Evolutionary conservation across 2,329 filamentous ascomycete genomes (phyloP).

Genomic region (Trematosphaeria pertusa): DNA sequence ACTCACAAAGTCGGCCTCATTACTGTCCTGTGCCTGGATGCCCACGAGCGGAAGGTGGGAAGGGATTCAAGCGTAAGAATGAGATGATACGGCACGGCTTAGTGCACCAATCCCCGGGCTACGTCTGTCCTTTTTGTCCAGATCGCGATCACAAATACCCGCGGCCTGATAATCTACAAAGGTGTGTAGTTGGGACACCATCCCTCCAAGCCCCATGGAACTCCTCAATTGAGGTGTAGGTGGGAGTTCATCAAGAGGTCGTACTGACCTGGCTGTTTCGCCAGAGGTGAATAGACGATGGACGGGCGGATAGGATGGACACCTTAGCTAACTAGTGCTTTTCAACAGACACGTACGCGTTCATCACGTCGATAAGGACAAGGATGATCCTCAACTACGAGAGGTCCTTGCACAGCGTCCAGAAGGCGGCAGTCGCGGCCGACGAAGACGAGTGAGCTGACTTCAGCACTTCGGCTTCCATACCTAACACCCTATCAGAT

Average conservation of each 20-base stretch:
- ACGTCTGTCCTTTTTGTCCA: conserved; percentile 94
- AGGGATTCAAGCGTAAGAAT: conserved; percentile 73
- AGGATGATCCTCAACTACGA: conserved; percentile 80
- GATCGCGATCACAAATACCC: conserved; percentile 95
- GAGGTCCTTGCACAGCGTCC: conserved; percentile 86
- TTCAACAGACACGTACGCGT: conserved; percentile 81
- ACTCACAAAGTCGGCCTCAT: conserved; percentile 68
- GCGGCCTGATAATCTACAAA: conserved; percentile 91
- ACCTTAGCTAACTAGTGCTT: too few species aligned
- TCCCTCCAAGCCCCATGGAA: too few species aligned
- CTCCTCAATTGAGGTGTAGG: too few species aligned
- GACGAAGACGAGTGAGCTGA: conserved; percentile 69
- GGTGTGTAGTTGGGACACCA: too few species aligned
- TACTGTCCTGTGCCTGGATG: conserved; percentile 68
- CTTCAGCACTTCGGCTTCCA: too few species aligned
- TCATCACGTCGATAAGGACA: conserved; percentile 88
- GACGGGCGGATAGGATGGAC: too few species aligned
- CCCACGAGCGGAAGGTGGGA: conserved; percentile 65
- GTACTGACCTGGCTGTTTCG: too few species aligned
- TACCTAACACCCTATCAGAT: too few species aligned
- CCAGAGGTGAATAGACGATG: too few species aligned
- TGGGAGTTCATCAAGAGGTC: too few species aligned
- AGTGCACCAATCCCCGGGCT: conserved; percentile 92
- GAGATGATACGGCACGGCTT: conserved; percentile 80
- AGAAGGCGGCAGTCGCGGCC: conserved; percentile 81